Base-by-base conservation (phyloP, 1,139 yeast genomes). In the Spencermartinsiella ligniputridi region DNA sequence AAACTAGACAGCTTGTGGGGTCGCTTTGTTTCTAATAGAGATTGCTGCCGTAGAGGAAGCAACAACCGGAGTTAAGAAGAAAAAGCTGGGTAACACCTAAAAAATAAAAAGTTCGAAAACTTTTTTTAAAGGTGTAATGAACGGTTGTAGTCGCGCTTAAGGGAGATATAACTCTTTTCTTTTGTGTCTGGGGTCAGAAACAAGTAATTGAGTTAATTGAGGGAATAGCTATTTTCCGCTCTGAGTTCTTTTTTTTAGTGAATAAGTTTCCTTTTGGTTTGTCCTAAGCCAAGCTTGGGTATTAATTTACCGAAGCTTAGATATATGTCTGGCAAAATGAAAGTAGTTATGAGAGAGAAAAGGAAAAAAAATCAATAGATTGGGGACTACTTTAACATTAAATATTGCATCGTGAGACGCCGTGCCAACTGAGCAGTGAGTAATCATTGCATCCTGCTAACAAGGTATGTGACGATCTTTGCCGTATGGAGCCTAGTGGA, bases 1-100 rank as follows among this genome's bases (percentile, higher is more conserved):
- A 51, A 44, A 46, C 40, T 47, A 42, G 48, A 47, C 54, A 51
- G 45, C 34, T 47, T 47, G 38, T 9, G 32, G 32, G n/a, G 32
- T 27, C 32, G 32, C 32, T 27, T 27, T 27, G 8, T 27, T 5
- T n/a, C 32, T 11, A 27, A 15, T 27, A 9, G 8, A 27, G 32
- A n/a, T n/a, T 27, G 32, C 15, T 27, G 32, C 32, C n/a, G 32
- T 27, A n/a, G 32, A 22, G 6, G 15, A n/a, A 8, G 32, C 32
- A 27, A 27, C 32, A 27, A 27, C 32, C 32, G 32, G n/a, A n/a
- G 32, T n/a, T 5, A 27, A 27, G 32, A 6, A 15, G 32, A 15
- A 27, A 27, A 9, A 27, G n/a, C 32, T 22, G n/a, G n/a, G n/a
- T n/a, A n/a, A 27, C 32, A 27, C 32, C 32, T 27, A n/a, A 8